Evolutionary conservation across 768 basidiomycete species (phyloP), one percentile per base, ranked within the genome.

Genomic region (Polyporus arcularius): DNA sequence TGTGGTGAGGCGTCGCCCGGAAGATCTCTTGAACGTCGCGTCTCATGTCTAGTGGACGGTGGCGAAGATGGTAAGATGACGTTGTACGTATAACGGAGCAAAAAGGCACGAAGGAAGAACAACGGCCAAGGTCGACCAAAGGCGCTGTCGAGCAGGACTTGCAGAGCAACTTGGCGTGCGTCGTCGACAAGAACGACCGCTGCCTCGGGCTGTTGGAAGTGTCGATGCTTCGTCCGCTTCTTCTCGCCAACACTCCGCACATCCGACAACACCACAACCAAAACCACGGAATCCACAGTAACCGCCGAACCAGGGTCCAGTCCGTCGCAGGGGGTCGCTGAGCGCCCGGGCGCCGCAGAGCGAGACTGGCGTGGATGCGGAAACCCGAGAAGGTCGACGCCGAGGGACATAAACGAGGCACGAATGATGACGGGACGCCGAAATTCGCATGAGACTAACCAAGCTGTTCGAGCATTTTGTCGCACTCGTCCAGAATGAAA

Each of bases 381-480:
- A 53, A 62, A 61, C 63, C 66, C 67, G 62, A 61, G 62, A 65
- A 53, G 63, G 67, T 63, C 68, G 68, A 63, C 55, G 60, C 48
- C 65, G 69, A 73, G 78, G 80, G 75, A 78, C 21, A 80, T 71
- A 79, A 83, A 82, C 70, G 78, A 59, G 75, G 71, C 79, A 65
- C 57, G 67, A 67, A 63, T 55, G 66, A 62, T 75, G 76, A 74
- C 72, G 76, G 72, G 79, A 78, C 79, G 84, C 84, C 84, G 82
- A 88, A 89, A 86, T 81, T 81, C 84, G 88, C 82, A 88, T 77
- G 85, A 55, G 54, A 99, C 97, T 98, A 93, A 99, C 97, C 97
- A 81, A 99, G 95, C 87, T 95, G 92, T 85, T 99, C 97, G 75
- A 99, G 90, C 94, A 99, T 98, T 87, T 99, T 99, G 85, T 99